A percentile compares a stretch with the other conserved stretches of the same genome.
These are phyloP conservation scores for Dactylellina haptotyla DNA, from an alignment of 2,329 filamentous ascomycete species.

Conservation along the genomic window DNA sequence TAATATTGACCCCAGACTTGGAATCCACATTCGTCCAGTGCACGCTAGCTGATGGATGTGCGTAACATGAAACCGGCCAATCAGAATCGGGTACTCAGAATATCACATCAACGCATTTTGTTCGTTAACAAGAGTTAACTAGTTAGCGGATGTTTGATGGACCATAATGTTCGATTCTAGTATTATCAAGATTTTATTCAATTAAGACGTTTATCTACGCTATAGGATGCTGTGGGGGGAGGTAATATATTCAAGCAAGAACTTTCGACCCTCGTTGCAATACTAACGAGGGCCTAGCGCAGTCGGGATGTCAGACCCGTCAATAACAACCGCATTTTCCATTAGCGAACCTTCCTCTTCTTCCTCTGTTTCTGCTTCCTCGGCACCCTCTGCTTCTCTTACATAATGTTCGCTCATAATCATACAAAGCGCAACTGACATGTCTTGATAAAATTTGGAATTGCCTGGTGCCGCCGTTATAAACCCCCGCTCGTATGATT, in stretches of 20 bases:
- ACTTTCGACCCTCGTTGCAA: too few relatives aligned
- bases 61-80: not conserved
- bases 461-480: not conserved
- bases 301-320: not conserved
- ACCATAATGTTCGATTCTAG: too few relatives aligned
- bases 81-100: not conserved
- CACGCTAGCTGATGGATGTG: not conserved
- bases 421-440: constrained; percentile 21
- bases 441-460: constrained; percentile 6
- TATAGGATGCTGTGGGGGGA: too few relatives aligned
- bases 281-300: not conserved
- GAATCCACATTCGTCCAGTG: not conserved
- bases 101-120: constrained; percentile 37
- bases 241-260: too few relatives aligned
- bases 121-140: not conserved
- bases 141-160: too few relatives aligned
- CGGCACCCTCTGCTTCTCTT: not conserved
- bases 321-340: constrained; percentile 1
- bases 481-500: not conserved
- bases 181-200: too few relatives aligned
- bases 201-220: too few relatives aligned
- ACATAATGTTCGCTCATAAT: not conserved
- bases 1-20: not conserved
- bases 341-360: not conserved
- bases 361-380: not conserved